phyloP scores from a whole-genome alignment of 1,284 basidiomycete genomes.

The Blastosporella zonata region DNA sequence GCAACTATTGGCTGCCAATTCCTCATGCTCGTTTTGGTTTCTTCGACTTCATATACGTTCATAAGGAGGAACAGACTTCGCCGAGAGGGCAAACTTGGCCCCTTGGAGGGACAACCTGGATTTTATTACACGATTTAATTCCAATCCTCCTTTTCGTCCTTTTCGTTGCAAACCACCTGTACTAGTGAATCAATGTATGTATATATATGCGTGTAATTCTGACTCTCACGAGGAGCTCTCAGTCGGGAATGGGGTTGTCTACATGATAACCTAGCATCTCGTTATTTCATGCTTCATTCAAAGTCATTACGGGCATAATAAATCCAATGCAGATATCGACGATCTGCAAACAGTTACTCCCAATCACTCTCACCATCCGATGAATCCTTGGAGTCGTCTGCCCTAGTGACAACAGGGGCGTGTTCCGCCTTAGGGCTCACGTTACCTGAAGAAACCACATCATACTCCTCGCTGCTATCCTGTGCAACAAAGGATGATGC shows the following conservation, averaged over 20 bases:
- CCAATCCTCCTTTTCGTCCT: background rate
- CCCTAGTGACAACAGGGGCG: slow-evolving; percentile 19
- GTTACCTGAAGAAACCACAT: slow-evolving; percentile 60
- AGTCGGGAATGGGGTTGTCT: too few species aligned
- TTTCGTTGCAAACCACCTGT: too few species aligned
- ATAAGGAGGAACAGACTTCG: slow-evolving; percentile 26
- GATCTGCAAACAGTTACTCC: slow-evolving; percentile 51
- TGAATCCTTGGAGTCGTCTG: slow-evolving; percentile 29
- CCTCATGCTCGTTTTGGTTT: slow-evolving; percentile 26
- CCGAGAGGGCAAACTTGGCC: slow-evolving; percentile 26
- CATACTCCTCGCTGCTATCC: slow-evolving; percentile 68
- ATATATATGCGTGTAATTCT: too few species aligned
- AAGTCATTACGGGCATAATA: too few species aligned
- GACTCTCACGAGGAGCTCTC: too few species aligned
- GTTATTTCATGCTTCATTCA: too few species aligned
- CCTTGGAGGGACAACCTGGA: slow-evolving; percentile 28
- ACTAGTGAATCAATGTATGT: too few species aligned
- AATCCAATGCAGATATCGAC: too few species aligned
- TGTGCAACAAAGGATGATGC: slow-evolving; percentile 23
- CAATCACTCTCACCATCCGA: slow-evolving; percentile 64
- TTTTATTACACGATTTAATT: slow-evolving; percentile 31
- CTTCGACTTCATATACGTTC: slow-evolving; percentile 26
- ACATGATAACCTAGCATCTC: too few species aligned
- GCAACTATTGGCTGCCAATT: slow-evolving; percentile 32
- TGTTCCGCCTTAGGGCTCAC: slow-evolving; percentile 34